Conservation (phyloP, 2,329 filamentous ascomycete genomes). For the Pseudocercospora fijiensis region DNA sequence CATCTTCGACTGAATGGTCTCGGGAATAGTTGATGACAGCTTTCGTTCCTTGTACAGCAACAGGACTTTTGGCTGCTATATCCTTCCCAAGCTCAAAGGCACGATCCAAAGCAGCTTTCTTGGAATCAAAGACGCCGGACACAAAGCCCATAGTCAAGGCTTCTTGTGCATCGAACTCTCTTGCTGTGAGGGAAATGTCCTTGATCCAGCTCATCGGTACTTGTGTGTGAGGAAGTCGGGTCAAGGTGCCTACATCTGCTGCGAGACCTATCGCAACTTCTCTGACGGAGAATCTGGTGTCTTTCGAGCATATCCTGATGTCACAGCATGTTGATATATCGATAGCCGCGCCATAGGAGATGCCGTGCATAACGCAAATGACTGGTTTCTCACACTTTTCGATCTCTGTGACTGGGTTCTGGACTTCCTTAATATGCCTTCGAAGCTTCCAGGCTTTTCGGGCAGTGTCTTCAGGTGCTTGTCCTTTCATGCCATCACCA, state of each 20-base stretch:
- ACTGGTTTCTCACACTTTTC: constrained; percentile 91
- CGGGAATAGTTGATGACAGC: constrained; percentile 78
- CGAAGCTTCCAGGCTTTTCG: constrained; percentile 50
- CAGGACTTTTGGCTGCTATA: constrained; percentile 80
- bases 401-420: constrained; percentile 70
- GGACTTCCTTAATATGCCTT: constrained; percentile 74
- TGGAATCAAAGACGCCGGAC: constrained; percentile 60
- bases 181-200: constrained; percentile 70
- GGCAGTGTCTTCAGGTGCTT: constrained; percentile 28
- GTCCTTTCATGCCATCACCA: constrained; percentile 1
- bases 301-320: constrained; percentile 61
- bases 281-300: constrained; percentile 66
- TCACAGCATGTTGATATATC: constrained; percentile 67
- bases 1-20: constrained; percentile 71
- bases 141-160: constrained; percentile 69
- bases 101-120: constrained; percentile 59
- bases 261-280: constrained; percentile 80
- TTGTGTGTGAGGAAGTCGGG: constrained; percentile 70
- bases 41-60: constrained; percentile 85
- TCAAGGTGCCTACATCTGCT: constrained; percentile 76
- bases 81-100: constrained; percentile 63
- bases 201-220: constrained; percentile 74
- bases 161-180: constrained; percentile 67
- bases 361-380: constrained; percentile 76
- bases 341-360: constrained; percentile 75